Conservation (phyloP, 257 asterid species). For the Vinca minor region DNA sequence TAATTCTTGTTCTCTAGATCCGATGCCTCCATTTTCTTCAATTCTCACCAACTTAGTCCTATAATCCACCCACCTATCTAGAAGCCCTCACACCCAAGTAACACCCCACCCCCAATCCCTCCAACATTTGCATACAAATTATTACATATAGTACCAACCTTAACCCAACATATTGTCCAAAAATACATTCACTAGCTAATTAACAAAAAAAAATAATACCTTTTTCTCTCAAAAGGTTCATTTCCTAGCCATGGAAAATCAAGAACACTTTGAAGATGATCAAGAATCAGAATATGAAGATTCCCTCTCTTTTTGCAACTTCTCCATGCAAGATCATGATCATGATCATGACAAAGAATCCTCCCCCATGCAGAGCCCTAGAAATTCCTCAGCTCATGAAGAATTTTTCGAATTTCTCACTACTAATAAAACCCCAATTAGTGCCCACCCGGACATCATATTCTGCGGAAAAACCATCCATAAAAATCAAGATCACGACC, state of each 20-base stretch:
- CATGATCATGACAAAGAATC: slow-evolving; percentile 1
- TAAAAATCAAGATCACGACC: slow-evolving; percentile 8
- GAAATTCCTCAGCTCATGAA: slow-evolving; percentile 9
- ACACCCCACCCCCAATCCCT: too few species aligned
- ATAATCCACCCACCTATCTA: too few species aligned
- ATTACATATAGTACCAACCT: too few species aligned
- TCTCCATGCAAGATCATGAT: too few species aligned
- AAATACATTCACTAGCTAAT: neutral
- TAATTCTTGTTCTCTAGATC: too few species aligned
- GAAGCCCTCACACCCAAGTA: too few species aligned
- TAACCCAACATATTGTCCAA: neutral
- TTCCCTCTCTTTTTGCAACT: slow-evolving; percentile 42
- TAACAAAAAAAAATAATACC: too few species aligned
- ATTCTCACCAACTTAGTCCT: too few species aligned
- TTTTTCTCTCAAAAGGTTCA: neutral
- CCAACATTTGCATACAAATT: too few species aligned
- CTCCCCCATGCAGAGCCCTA: slow-evolving; percentile 19
- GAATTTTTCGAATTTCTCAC: slow-evolving; percentile 18
- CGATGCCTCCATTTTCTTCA: too few species aligned
- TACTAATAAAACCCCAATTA: neutral
- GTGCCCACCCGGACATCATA: slow-evolving; percentile 18
- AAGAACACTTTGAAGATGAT: slow-evolving; percentile 13
- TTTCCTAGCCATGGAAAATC: slow-evolving; percentile 12
- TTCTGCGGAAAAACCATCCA: slow-evolving; percentile 35
- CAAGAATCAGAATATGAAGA: slow-evolving; percentile 18